Evolutionary conservation across 2,329 filamentous ascomycete species (phyloP), one percentile per base, ranked within the genome.

Genomic region (Conoideocrella luteorostrata): DNA sequence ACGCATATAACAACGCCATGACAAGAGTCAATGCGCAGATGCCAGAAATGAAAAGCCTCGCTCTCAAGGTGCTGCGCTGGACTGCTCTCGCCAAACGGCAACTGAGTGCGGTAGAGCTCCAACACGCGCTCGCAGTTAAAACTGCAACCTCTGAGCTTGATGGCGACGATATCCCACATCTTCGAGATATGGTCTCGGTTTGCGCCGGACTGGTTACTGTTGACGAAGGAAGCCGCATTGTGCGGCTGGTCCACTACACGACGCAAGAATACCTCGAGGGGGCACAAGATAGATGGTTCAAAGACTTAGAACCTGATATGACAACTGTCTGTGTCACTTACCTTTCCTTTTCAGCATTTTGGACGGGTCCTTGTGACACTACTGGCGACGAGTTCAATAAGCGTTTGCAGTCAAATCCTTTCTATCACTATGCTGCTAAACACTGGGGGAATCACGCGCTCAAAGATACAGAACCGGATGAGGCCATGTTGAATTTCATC

Each of bases 181-280:
- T 63, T 7, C 13, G 15, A 9, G 7, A 13, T 17, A 34, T 34
- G 11, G 3, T 34, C 4, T 17, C 11, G 10, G 32, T 34, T 17
- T 34, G 32, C 18, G 4, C 9, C 32, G 32, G 56, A 1, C 39
- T 72, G 5, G 60, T 71, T 5, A 64, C 56, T 1, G 26, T 68
- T 15, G 63, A 70, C 35, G 44, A 60, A 38, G 48, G 64, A 38
- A 69, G 54, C 34, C 30, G 52, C 20, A 52, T 64, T 26, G 54
- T 70, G 7, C 58, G 64, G 5, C 47, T 71, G 7, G 10, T 45
- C 7, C 66, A 72, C 47, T 65, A 67, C 46, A 70, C 68, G 0
- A 57, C 65, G 2, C 60, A 68, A 34, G 61, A 69, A 32, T 72
- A 67, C 48, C 58, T 71, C 33, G 51, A 64, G 22, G 41, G 47